Evolutionary conservation across 495 filamentous ascomycete genomes (phyloP), one percentile per base, ranked within the genome.

Genomic region (Glarea lozoyensis): DNA sequence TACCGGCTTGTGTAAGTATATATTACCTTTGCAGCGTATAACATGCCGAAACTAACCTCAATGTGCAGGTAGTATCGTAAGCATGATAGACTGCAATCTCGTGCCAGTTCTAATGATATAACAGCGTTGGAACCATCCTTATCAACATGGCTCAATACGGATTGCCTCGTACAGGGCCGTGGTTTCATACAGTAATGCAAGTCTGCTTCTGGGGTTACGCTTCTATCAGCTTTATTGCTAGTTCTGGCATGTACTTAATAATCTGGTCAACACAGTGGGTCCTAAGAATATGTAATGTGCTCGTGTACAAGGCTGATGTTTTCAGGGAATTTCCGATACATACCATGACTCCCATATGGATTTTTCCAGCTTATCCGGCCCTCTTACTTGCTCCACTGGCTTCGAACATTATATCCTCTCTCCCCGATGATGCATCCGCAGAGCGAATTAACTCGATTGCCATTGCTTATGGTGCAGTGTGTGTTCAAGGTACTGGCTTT

Each of bases 261-360:
- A 60, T 90, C 55, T 88, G 70, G 70, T 75, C 70, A 6, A 75
- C 70, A 1, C 66, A 70, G 69, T 68, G 49, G 50, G 66, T 54
- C 19, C 31, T 16, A 22, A 36, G 25, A n/a, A 46, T 37, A 2
- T 7, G 10, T 22, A 21, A 25, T 6, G 2, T 44, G 31, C 12
- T 29, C 9, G 22, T 37, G 23, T 12, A 29, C 12, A 24, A 10
- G 7, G 7, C n/a, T n/a, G 25, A 29, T 29, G 7, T 29, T 29
- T n/a, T 0, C 4, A 23, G 63, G 62, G 49, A 76, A 17, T 90
- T 89, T 52, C 88, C 86, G 2, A 86, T 94, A 24, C 77, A 79
- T 15, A 78, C 81, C 24, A 94, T 94, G 87, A 94, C 87, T 0
- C 87, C 87, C 0, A 78, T 90, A 35, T 94, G 86, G 87, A 88